Percentiles rank a stretch among this genome's conserved stretches.
Evolutionary conservation across 768 basidiomycete genomes (phyloP).

Genomic region (Mycena galericulata): DNA sequence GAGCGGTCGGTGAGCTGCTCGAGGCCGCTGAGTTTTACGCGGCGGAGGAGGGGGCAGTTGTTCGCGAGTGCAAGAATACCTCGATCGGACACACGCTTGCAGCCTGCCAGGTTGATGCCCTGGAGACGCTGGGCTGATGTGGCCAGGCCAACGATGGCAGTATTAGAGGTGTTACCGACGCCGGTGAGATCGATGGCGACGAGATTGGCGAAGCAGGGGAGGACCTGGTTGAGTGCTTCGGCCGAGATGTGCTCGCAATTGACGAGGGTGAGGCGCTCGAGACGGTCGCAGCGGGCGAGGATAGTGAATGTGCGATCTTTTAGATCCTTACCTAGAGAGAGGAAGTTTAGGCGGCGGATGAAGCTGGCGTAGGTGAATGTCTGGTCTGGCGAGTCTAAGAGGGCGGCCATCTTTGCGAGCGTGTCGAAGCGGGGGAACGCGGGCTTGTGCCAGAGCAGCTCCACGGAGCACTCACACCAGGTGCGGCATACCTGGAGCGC

Average conservation of each 20-base stretch:
- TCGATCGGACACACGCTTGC: conserved; percentile 81
- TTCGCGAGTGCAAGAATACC: conserved; percentile 83
- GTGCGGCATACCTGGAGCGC: conserved; percentile 85
- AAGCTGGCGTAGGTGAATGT: conserved; percentile 91
- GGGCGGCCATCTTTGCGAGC: conserved; percentile 81
- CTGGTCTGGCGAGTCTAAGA: conserved; percentile 72
- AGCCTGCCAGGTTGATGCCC: conserved; percentile 91
- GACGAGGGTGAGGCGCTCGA: conserved; percentile 91
- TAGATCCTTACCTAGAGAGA: conserved; percentile 75
- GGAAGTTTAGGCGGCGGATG: conserved; percentile 92
- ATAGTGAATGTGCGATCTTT: conserved; percentile 79
- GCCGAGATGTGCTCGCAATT: conserved; percentile 79
- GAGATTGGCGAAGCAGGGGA: conserved; percentile 79
- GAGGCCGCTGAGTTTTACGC: conserved; percentile 90
- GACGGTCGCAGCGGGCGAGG: conserved; percentile 78
- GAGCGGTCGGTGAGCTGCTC: conserved; percentile 80
- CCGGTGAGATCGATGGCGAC: conserved; percentile 89
- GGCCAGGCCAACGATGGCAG: conserved; percentile 79
- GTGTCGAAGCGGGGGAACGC: conserved; percentile 75
- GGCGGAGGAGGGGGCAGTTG: conserved; percentile 81
- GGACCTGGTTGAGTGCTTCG: conserved; percentile 69
- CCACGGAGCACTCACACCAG: conserved; percentile 97
- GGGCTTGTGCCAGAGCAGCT: conserved; percentile 95
- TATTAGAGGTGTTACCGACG: conserved; percentile 76
- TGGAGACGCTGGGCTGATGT: conserved; percentile 79